A percentile compares a stretch with the other conserved stretches of the same genome.
Conservation (phyloP, 2,329 filamentous ascomycete genomes). For the Mycosphaerelloides madeirae region DNA sequence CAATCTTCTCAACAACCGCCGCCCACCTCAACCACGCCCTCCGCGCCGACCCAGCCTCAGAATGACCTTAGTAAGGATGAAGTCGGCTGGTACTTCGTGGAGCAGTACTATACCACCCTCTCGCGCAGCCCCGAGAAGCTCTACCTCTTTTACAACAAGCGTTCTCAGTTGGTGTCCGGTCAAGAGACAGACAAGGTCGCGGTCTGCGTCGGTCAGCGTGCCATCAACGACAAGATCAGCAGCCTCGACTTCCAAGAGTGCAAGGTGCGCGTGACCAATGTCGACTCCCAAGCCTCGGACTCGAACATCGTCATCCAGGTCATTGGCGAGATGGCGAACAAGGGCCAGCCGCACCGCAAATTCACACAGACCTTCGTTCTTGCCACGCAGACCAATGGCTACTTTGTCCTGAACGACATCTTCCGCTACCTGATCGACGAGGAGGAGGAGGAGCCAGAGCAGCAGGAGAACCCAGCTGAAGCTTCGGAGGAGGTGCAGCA, state of each 20-base stretch:
- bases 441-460: slow-evolving; percentile 68
- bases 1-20: slow-evolving; percentile 20
- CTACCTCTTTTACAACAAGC: slow-evolving; percentile 94
- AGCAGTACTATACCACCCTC: slow-evolving; percentile 97
- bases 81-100: slow-evolving; percentile 98
- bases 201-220: slow-evolving; percentile 80
- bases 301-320: slow-evolving; percentile 96
- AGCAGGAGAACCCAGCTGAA: slow-evolving; percentile 60
- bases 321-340: slow-evolving; percentile 96
- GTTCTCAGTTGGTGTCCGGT: slow-evolving; percentile 90
- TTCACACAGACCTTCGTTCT: slow-evolving; percentile 98
- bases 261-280: slow-evolving; percentile 97
- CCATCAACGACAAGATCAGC: slow-evolving; percentile 92
- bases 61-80: slow-evolving; percentile 71
- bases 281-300: slow-evolving; percentile 89
- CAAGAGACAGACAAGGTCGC: slow-evolving; percentile 82
- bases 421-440: slow-evolving; percentile 89
- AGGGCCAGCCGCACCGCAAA: slow-evolving; percentile 83
- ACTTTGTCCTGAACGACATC: slow-evolving; percentile 98
- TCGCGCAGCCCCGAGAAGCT: slow-evolving; percentile 93
- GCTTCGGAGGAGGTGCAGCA: slow-evolving; percentile 36
- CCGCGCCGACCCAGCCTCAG: slow-evolving; percentile 18
- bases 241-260: slow-evolving; percentile 90
- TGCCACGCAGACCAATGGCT: slow-evolving; percentile 90
- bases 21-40: slow-evolving; percentile 19